Evolutionary conservation across 2,329 filamentous ascomycete genomes (phyloP), one percentile per base, ranked within the genome.

Genomic region (Teratosphaeria pseudoeucalypti): DNA sequence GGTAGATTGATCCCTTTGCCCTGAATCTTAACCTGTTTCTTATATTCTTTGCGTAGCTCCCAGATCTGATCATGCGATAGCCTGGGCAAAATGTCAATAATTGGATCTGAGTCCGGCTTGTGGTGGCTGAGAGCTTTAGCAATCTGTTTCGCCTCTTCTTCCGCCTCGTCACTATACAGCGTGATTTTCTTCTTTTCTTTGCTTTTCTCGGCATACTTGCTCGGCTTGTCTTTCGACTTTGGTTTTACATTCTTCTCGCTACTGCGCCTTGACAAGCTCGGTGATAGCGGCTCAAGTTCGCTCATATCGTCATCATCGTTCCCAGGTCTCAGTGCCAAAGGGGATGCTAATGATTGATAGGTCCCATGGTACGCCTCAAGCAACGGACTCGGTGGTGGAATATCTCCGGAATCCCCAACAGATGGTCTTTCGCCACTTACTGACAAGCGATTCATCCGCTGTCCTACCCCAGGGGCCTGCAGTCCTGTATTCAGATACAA

Each of bases 311-410:
- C 78, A 39, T 81, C 77, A 43, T 68, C 85, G 19, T 49, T 10
- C 69, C 67, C 86, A 27, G 73, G 79, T 27, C 92, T 77, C 67
- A 83, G 77, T 0, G 92, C 90, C 0, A 91, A 91, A 0, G 92
- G 92, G 0, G 92, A 92, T 0, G 92, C 96, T 67, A 95, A 89
- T 60, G 89, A 90, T 74, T 97, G 92, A 68, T 95, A 97, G 0
- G 92, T 96, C 47, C 92, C 92, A 63, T 87, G 88, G 74, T 97
- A 97, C 0, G 94, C 87, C 75, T 97, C 92, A 1, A 96, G 83
- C 56, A 97, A 79, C 0, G 92, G 94, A 63, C 90, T 96, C 0
- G 84, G 84, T 0, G 91, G 90, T 1, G 90, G 82, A 53, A 80
- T 71, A 37, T 70, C 74, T 23, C 70, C 72, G 47, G 61, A 66